Evolutionary conservation across 345 rosid genomes (phyloP).

Genomic region (Eucalyptus marginata): DNA sequence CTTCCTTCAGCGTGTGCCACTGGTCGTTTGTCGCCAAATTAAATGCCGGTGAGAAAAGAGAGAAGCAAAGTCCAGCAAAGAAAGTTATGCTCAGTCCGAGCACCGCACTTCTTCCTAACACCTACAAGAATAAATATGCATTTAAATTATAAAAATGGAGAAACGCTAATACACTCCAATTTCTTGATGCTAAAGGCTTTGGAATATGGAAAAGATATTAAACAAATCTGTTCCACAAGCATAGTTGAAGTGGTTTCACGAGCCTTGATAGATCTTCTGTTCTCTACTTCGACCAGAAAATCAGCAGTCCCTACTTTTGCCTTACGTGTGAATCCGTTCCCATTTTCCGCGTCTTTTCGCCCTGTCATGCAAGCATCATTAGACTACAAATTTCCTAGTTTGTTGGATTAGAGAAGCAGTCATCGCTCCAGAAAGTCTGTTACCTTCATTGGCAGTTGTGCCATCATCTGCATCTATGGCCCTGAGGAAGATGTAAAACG

Average conservation of each 20-base stretch:
- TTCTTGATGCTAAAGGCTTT: neutral
- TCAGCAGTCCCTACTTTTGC: slow-evolving; percentile 49
- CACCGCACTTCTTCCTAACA: slow-evolving; percentile 55
- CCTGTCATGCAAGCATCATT: neutral
- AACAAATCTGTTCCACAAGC: neutral
- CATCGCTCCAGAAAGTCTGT: neutral
- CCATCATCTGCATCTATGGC: neutral
- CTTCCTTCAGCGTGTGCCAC: slow-evolving; percentile 59
- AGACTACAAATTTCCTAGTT: neutral
- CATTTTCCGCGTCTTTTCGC: slow-evolving; percentile 17
- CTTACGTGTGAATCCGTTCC: slow-evolving; percentile 11
- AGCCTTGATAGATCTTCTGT: slow-evolving; percentile 59
- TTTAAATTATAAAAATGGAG: neutral
- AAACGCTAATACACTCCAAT: neutral
- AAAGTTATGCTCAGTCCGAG: slow-evolving; percentile 48
- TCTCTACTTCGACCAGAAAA: slow-evolving; percentile 63
- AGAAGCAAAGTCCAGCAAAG: slow-evolving; percentile 72
- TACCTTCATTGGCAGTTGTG: neutral
- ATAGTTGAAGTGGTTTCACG: neutral
- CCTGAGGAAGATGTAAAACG: neutral
- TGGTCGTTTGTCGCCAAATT: slow-evolving; percentile 87
- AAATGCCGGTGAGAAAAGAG: slow-evolving; percentile 84
- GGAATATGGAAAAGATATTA: neutral
- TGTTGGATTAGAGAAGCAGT: neutral
- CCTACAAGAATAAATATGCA: slow-evolving; percentile 16